Base-by-base conservation (phyloP, 1,139 yeast genomes). In the Lodderomyces orthopsilosis region DNA sequence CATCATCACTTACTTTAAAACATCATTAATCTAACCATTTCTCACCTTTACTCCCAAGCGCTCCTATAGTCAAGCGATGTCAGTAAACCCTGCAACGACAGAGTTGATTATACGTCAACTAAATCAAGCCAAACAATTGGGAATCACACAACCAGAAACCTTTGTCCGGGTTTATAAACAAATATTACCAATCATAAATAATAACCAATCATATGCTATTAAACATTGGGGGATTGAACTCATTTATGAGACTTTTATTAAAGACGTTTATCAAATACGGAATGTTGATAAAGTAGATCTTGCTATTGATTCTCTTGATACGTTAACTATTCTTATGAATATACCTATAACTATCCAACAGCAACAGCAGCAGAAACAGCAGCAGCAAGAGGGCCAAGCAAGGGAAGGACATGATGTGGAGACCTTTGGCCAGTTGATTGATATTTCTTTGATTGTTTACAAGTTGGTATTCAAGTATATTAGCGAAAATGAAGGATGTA, bases 161-260 rank as follows among this genome's bases (percentile, higher is more conserved):
- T 71, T 77, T 47, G 77, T 83, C 3, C 79, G 75, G 47, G 82
- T 81, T 15, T 61, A 79, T 37, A 68, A 77, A 38, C 81, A 79
- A 35, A 73, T 81, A 32, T 65, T 76, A 41, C 70, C 74, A 42
- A 68, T 79, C 53, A 58, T 62, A 51, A 53, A 56, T 46, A 59
- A 65, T 51, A 65, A 66, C 13, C 66, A 66, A 51, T 21, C 23
- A 3, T 44, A 58, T 26, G 42, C 58, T 41, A 61, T 74, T 22
- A 74, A 72, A 46, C 57, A 61, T 43, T 76, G 82, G 82, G 72
- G 78, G 48, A 61, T 77, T 4, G 56, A 56, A 35, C 78, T 77
- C 51, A 59, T 76, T 23, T 62, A 63, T 44, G 77, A 75, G 42
- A 65, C 77, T 35, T 70, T 74, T 55, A 61, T 66, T 27, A 68